phyloP scores from a whole-genome alignment of 768 basidiomycete species.

The Tulasnella sp. region DNA sequence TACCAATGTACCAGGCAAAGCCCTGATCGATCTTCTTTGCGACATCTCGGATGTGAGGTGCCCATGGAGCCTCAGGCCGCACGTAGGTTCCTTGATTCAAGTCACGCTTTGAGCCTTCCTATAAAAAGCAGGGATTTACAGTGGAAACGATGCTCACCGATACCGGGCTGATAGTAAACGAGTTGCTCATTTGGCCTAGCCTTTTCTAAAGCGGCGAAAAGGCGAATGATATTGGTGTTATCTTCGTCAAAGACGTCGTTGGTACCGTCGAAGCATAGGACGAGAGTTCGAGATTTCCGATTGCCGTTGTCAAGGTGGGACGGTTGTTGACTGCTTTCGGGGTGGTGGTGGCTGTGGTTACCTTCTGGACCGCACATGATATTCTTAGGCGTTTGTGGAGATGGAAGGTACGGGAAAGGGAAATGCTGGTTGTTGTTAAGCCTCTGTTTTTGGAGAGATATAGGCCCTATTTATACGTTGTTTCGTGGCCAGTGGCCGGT shows the following conservation, averaged over 20 bases:
- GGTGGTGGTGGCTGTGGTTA: not conserved
- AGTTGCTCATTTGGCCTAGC: constrained; percentile 36
- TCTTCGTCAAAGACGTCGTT: constrained; percentile 27
- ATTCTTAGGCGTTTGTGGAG: not conserved
- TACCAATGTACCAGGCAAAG: constrained; percentile 36
- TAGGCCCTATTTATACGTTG: not conserved
- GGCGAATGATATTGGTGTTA: constrained; percentile 68
- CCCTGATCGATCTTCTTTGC: constrained; percentile 49
- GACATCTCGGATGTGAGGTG: constrained; percentile 57
- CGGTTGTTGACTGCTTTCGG: too few species aligned
- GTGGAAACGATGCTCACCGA: constrained; percentile 29
- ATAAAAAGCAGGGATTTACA: not conserved
- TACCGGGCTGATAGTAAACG: constrained; percentile 35
- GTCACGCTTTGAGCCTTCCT: not conserved
- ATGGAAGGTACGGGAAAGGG: not conserved
- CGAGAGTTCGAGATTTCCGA: constrained; percentile 41
- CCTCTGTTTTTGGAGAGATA: not conserved
- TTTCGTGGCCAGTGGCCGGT: not conserved
- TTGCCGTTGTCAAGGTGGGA: too few species aligned
- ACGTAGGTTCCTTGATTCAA: constrained; percentile 44
- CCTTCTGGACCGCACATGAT: too few species aligned
- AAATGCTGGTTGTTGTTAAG: not conserved
- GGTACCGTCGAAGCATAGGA: constrained; percentile 76
- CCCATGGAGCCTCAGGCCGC: constrained; percentile 53
- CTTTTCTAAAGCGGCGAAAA: constrained; percentile 67